Evolutionary conservation across 2,329 filamentous ascomycete genomes (phyloP).

Genomic region (Dryadomyces quercivorus): DNA sequence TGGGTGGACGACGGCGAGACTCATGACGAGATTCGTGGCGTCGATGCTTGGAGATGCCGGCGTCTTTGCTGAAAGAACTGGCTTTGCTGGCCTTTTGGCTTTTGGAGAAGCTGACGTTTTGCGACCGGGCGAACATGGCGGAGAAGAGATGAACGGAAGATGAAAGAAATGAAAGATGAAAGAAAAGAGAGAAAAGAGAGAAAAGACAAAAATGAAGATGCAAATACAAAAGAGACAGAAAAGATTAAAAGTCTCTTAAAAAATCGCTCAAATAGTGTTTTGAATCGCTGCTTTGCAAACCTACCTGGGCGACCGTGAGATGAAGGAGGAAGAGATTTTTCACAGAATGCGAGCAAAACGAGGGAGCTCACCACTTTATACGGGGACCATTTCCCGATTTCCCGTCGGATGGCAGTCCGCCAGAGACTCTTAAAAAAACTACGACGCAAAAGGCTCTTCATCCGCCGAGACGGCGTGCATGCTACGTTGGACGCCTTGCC

Average conservation of each 20-base stretch:
- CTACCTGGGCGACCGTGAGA: background rate
- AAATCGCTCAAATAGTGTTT: too few species aligned
- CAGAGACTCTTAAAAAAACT: too few species aligned
- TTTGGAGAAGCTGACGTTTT: slow-evolving; percentile 40
- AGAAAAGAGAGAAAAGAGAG: background rate
- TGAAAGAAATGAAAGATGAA: background rate
- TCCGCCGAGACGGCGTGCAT: too few species aligned
- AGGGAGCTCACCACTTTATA: background rate
- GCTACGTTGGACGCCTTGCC: too few species aligned
- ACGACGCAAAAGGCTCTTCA: too few species aligned
- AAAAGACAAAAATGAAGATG: too few species aligned
- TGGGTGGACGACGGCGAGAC: slow-evolving; percentile 34
- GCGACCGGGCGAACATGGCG: slow-evolving; percentile 36
- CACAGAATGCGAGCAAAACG: background rate
- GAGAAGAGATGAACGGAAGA: background rate
- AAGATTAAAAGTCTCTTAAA: too few species aligned
- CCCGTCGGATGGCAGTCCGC: too few species aligned
- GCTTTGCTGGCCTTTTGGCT: slow-evolving; percentile 36
- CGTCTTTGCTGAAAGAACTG: slow-evolving; percentile 39
- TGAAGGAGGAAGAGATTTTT: background rate
- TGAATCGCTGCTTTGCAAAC: background rate
- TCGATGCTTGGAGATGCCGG: slow-evolving; percentile 37
- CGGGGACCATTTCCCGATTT: too few species aligned
- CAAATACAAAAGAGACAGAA: background rate
- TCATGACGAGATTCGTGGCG: slow-evolving; percentile 28